Evolutionary conservation across 306 rosid species (phyloP), one percentile per base, ranked within the genome.

Genomic region (Citrullus amarus): DNA sequence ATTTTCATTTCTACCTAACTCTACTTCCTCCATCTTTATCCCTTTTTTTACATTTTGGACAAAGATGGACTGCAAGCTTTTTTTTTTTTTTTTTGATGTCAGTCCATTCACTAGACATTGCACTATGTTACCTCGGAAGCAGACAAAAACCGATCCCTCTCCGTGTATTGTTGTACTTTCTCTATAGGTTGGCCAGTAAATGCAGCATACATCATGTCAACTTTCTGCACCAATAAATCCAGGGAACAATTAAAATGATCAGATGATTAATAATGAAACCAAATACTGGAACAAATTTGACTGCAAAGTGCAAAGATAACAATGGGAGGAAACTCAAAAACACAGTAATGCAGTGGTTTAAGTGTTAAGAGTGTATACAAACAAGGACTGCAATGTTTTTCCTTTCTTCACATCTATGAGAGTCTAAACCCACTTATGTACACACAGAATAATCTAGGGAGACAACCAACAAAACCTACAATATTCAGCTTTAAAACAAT

Each of bases 141-240:
- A 60, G 99, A 92, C 81, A 95, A 80, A 83, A 89, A 95, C 2
- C 93, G 95, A 81, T 95, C 97, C 86, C 97, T 88, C 77, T 95
- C 99, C 2, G 97, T 95, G 86, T 87, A 92, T 66, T 88, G 91
- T 79, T 92, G 97, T 84, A 95, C 97, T 85, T 80, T 91, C 85
- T 92, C 99, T 14, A 92, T 4, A 56, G 99, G 56, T 76, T 92
- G 99, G 76, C 97, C 99, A 0, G 99, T 91, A 84, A 95, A 92
- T 73, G 97, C 89, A 81, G 90, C 81, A 38, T 87, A 95, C 97
- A 95, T 95, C 83, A 79, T 83, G 86, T 95, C 99, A 20, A 95
- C 80, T 95, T 92, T 95, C 99, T 95, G 96, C 81, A 83, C 46
- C 77, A 39, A 82, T 55, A 36, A 18, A 80, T 43, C 76, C 59